Evolutionary conservation across 2,329 filamentous ascomycete genomes (phyloP).

Genomic region (Monosporascus sp.): DNA sequence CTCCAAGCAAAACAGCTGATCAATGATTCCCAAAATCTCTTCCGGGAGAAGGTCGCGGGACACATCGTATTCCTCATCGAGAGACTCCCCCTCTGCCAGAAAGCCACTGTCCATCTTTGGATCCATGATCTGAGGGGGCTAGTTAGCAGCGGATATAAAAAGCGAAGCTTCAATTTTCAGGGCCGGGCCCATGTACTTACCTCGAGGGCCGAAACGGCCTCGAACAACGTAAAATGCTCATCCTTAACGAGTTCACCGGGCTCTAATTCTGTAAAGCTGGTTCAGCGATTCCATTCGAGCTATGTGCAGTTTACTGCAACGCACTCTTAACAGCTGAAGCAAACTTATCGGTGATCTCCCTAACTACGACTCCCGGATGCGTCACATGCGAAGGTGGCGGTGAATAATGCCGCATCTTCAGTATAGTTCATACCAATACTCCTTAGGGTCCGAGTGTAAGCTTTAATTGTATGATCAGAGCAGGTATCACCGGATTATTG

Average conservation of each 20-base stretch:
- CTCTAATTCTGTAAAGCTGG: slow-evolving; percentile 52
- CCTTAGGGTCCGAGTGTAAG: not conserved
- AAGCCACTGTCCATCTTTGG: slow-evolving; percentile 98
- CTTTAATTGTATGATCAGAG: too few relatives aligned
- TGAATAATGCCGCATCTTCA: not conserved
- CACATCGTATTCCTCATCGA: slow-evolving; percentile 79
- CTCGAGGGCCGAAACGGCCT: slow-evolving; percentile 84
- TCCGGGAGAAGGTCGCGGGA: slow-evolving; percentile 61
- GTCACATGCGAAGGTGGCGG: not conserved
- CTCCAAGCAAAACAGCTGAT: slow-evolving; percentile 85
- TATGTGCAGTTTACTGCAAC: not conserved
- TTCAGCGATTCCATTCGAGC: slow-evolving; percentile 17
- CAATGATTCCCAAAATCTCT: slow-evolving; percentile 88
- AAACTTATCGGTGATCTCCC: not conserved
- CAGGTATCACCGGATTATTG: too few relatives aligned
- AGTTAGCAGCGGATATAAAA: not conserved
- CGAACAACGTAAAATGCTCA: slow-evolving; percentile 89
- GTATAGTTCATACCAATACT: not conserved
- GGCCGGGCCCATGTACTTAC: slow-evolving; percentile 28
- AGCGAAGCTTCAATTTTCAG: too few relatives aligned
- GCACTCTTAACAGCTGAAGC: not conserved
- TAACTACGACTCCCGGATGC: not conserved
- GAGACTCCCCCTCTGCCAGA: slow-evolving; percentile 68
- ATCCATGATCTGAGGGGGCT: slow-evolving; percentile 77
- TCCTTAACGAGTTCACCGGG: slow-evolving; percentile 88